Conservation (phyloP, 2,329 filamentous ascomycete species). For the Didymella sp. region DNA sequence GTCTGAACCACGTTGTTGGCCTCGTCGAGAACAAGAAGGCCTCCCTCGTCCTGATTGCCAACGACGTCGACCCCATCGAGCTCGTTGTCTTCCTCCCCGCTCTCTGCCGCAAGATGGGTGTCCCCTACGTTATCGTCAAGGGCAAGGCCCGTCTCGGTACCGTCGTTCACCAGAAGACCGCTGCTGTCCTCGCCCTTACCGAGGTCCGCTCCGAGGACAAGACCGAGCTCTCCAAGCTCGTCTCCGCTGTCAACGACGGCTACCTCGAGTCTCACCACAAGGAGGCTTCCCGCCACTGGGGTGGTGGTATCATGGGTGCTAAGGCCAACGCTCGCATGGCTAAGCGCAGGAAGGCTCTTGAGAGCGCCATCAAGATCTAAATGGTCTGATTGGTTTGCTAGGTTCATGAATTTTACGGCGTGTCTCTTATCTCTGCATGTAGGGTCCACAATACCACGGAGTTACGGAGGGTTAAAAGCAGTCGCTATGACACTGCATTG, state of each 20-base stretch:
- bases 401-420: conserved; percentile 45
- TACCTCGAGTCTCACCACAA: conserved; percentile 92
- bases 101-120: conserved; percentile 99
- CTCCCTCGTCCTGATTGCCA: conserved; percentile 94
- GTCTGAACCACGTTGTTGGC: conserved; percentile 89
- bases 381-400: conserved; percentile 36
- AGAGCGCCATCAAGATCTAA: conserved; percentile 98
- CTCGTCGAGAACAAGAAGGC: conserved; percentile 92
- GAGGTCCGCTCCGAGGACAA: conserved; percentile 99
- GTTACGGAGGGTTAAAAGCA: conserved; percentile 51
- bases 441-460: conserved; percentile 49
- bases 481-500: conserved; percentile 42
- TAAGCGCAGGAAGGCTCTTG: conserved; percentile 95
- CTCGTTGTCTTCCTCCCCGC: conserved; percentile 98
- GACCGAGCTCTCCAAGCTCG: conserved; percentile 94
- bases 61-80: conserved; percentile 99
- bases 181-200: conserved; percentile 92
- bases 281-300: conserved; percentile 90
- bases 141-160: conserved; percentile 99
- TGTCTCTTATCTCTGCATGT: conserved; percentile 52
- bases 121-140: conserved; percentile 97
- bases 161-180: conserved; percentile 99
- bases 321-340: conserved; percentile 81
- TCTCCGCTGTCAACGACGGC: conserved; percentile 96
- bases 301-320: conserved; percentile 98